Conservation (phyloP, 2,329 filamentous ascomycete genomes). For the Lasiodiplodia gonubiensis region DNA sequence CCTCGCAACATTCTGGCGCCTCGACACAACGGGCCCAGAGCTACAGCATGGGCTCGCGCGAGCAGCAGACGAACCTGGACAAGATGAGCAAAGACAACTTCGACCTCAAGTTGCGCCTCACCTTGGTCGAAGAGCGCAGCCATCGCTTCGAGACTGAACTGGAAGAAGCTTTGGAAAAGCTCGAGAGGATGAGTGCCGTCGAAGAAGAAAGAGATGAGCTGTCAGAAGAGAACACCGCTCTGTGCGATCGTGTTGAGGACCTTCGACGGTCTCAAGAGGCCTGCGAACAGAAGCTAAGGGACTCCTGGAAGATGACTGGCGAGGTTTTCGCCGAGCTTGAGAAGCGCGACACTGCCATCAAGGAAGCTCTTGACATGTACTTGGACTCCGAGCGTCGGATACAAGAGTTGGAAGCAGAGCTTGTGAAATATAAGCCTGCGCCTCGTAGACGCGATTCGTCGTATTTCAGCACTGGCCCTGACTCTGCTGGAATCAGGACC, state of each 20-base stretch:
- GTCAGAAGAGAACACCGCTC: slow-evolving; percentile 20
- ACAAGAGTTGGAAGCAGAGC: slow-evolving; percentile 18
- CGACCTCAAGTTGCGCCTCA: slow-evolving; percentile 28
- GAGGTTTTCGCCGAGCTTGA: slow-evolving; percentile 26
- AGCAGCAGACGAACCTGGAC: slow-evolving; percentile 22
- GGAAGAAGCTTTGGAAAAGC: slow-evolving; percentile 26
- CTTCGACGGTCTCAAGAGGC: slow-evolving; percentile 1
- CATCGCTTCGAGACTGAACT: slow-evolving; percentile 9
- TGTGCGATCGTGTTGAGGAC: slow-evolving; percentile 15
- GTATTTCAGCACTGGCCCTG: slow-evolving; percentile 21
- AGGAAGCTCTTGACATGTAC: slow-evolving; percentile 27
- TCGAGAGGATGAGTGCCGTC: slow-evolving; percentile 5
- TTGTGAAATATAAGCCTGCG: neutral
- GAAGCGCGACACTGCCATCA: slow-evolving; percentile 27
- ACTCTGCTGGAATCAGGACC: slow-evolving; percentile 1
- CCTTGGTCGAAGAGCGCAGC: slow-evolving; percentile 26
- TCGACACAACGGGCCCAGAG: neutral
- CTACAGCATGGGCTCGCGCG: slow-evolving; percentile 21
- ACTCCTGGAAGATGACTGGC: slow-evolving; percentile 20
- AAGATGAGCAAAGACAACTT: slow-evolving; percentile 29
- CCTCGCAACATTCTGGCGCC: neutral
- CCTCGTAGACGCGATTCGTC: slow-evolving; percentile 6
- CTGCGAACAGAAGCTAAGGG: slow-evolving; percentile 21
- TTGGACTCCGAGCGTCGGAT: slow-evolving; percentile 13
- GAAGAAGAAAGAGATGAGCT: slow-evolving; percentile 24